Conservation (phyloP, 495 filamentous ascomycete genomes). For the Diplogelasinospora grovesii region DNA sequence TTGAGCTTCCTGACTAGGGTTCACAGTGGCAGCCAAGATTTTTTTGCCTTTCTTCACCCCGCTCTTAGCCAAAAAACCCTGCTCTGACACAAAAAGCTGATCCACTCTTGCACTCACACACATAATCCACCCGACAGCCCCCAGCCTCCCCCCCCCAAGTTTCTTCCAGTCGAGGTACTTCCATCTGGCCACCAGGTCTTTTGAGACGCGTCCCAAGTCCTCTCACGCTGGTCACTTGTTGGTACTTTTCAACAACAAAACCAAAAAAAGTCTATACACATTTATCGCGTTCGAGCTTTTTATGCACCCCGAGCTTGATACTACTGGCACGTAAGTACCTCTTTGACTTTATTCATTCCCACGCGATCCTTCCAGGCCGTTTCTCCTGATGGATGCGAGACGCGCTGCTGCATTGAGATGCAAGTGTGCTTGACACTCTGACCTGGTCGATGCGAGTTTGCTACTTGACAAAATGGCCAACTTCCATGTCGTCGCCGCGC, state of each 20-base stretch:
- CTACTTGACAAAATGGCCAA: background rate
- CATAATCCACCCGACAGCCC: slow-evolving; percentile 14
- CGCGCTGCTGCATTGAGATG: slow-evolving; percentile 8
- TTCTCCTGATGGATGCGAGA: slow-evolving; percentile 12
- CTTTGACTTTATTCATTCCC: slow-evolving; percentile 3
- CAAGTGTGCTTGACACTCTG: slow-evolving; percentile 3
- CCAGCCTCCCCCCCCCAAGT: slow-evolving; percentile 14
- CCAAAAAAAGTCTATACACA: slow-evolving; percentile 15
- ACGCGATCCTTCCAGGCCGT: no score
- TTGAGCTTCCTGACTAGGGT: no score
- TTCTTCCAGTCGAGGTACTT: slow-evolving; percentile 22
- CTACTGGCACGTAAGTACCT: slow-evolving; percentile 22
- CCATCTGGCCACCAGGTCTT: slow-evolving; percentile 17
- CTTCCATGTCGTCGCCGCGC: slow-evolving; percentile 5
- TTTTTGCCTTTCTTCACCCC: no score
- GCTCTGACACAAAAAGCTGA: slow-evolving; percentile 16
- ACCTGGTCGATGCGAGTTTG: background rate
- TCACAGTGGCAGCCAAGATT: no score
- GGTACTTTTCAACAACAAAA: slow-evolving; percentile 18
- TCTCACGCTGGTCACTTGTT: slow-evolving; percentile 21
- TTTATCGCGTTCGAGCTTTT: slow-evolving; percentile 13
- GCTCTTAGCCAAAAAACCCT: slow-evolving; percentile 8
- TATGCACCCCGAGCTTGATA: slow-evolving; percentile 16
- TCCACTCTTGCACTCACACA: slow-evolving; percentile 16
- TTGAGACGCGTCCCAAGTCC: slow-evolving; percentile 17